A percentile compares a stretch with the other conserved stretches of the same genome.
These are phyloP conservation scores for Macrolepiota fuliginosa DNA, from an alignment of 768 basidiomycete species.

Conservation along the genomic window DNA sequence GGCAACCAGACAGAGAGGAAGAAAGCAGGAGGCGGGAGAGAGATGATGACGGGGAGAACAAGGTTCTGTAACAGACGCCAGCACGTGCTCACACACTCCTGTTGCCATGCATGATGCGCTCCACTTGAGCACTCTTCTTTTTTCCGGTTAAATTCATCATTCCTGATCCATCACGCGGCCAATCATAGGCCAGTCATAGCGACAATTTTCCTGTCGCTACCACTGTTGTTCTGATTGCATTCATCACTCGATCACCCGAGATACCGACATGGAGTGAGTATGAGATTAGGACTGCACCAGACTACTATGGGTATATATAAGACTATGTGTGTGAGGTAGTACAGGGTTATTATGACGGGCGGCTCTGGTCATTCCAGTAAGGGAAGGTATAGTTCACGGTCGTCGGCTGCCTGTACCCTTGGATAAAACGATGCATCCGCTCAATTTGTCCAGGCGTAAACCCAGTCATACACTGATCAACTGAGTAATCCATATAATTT, in stretches of 20 bases:
- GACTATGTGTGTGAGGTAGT: background rate
- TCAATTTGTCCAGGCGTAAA: conserved; percentile 43
- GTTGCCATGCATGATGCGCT: background rate
- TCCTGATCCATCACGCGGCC: background rate
- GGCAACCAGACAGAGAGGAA: background rate
- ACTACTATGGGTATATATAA: background rate
- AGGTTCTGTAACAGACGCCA: background rate
- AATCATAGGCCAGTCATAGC: background rate
- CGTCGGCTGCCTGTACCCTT: conserved; percentile 11
- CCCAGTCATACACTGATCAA: conserved; percentile 42
- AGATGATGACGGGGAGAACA: background rate
- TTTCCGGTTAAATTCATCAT: background rate
- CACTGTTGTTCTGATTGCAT: background rate
- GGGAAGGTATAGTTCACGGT: conserved; percentile 2
- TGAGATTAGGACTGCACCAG: background rate
- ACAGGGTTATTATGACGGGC: background rate
- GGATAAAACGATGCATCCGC: conserved; percentile 27
- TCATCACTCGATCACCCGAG: background rate
- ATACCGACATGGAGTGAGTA: too few species aligned
- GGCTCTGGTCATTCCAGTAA: background rate
- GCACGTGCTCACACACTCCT: background rate
- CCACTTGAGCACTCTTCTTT: background rate
- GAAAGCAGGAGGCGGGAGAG: background rate
- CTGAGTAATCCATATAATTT: conserved; percentile 50
- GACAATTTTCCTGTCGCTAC: background rate